These are phyloP conservation scores for Kodamaea suecica DNA, from an alignment of 1,139 yeast species.

Conservation along the genomic window DNA sequence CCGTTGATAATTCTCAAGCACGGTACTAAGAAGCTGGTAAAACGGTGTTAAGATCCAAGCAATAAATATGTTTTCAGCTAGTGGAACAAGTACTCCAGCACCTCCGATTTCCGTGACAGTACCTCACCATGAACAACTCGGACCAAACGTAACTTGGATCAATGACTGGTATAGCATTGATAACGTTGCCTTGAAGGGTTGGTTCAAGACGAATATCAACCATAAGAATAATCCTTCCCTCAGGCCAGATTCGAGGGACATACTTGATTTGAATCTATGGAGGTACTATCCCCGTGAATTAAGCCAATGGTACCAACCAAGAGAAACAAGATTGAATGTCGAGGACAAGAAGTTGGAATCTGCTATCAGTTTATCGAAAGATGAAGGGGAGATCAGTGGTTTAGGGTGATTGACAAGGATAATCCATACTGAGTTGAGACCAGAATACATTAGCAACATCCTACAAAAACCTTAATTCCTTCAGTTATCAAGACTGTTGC, in stretches of 20 bases:
- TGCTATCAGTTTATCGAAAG: conserved; percentile 1
- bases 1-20: no score
- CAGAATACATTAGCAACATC: no score
- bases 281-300: conserved; percentile 3
- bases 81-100: conserved; percentile 15
- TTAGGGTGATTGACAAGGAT: background rate
- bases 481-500: no score
- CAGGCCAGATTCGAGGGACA: conserved; percentile 5
- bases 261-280: conserved; percentile 9
- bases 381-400: conserved; percentile 2
- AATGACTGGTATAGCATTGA: conserved; percentile 41
- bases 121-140: conserved; percentile 21
- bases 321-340: background rate
- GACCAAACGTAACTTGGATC: conserved; percentile 38
- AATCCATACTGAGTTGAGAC: no score
- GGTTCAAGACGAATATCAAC: conserved; percentile 32
- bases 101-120: conserved; percentile 7
- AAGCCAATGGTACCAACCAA: background rate
- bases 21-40: no score
- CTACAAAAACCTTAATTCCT: no score
- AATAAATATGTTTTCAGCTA: conserved; percentile 11
- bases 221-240: conserved; percentile 14
- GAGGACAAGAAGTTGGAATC: background rate
- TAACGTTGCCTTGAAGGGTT: conserved; percentile 32
- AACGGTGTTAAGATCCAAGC: no score